Evolutionary conservation across 2,329 filamentous ascomycete genomes (phyloP), one percentile per base, ranked within the genome.

Genomic region (Penicillium sp.): DNA sequence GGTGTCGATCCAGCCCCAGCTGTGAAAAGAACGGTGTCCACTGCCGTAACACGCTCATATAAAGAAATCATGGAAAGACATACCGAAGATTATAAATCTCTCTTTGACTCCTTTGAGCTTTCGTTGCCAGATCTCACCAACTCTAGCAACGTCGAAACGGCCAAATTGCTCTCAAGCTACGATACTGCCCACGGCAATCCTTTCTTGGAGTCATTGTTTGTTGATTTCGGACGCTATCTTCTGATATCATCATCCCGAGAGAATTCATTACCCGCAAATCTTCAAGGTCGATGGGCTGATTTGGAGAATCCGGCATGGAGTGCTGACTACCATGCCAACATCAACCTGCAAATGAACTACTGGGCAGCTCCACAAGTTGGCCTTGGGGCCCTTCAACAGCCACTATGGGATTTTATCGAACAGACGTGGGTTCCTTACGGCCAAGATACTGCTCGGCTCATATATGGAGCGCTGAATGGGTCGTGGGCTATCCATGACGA

Each of bases 281-380:
- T 86, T 0, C 80, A 83, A 60, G 82, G 83, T 0, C 73, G 75
- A 15, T 85, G 83, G 83, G 77, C 75, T 4, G 75, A 80, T 37
- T 64, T 71, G 0, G 62, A 79, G 2, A 57, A 58, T 0, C 69
- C 75, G 3, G 74, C 77, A 0, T 83, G 83, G 83, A 74, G 76
- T 10, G 77, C 72, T 2, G 81, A 85, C 57, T 85, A 84, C 49
- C 81, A 84, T 46, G 72, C 77, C 32, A 81, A 85, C 54, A 84
- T 85, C 59, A 85, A 85, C 50, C 50, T 84, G 0, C 80, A 85
- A 56, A 85, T 84, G 83, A 85, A 84, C 52, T 77, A 84, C 58
- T 85, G 83, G 82, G 71, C 49, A 12, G 49, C 53, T 6, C 49
- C 50, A 27, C 49, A 49, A n/a, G 46, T 51, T 3, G 46, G 49